Conservation (phyloP, 345 rosid genomes). For the Citrus sp. region DNA sequence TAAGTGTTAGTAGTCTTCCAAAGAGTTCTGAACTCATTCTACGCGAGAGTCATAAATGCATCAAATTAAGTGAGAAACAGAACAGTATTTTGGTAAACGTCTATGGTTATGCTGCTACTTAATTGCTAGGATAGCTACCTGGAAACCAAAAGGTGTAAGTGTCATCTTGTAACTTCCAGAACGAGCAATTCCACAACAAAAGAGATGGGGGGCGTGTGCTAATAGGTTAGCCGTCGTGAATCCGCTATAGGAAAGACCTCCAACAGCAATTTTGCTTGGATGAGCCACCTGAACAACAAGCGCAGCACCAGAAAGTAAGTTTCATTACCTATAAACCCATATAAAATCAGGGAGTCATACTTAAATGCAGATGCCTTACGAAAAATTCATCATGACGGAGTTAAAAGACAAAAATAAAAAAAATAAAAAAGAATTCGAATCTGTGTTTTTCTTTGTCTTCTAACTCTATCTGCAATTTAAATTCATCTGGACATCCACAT, state of each 20-base stretch:
- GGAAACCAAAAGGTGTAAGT: conserved; percentile 95
- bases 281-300: conserved; percentile 65
- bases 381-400: no score
- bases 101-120: not conserved
- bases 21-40: conserved; percentile 95
- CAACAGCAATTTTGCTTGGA: conserved; percentile 85
- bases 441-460: no score
- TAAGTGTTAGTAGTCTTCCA: conserved; percentile 87
- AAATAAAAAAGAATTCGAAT: no score
- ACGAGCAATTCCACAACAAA: conserved; percentile 91
- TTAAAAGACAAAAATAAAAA: no score
- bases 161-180: conserved; percentile 98
- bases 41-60: conserved; percentile 12
- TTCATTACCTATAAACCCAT: no score
- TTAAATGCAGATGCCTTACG: no score
- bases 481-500: no score
- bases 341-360: no score
- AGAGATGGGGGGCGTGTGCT: conserved; percentile 96
- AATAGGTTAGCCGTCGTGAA: conserved; percentile 97
- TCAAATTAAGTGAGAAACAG: conserved; percentile 6
- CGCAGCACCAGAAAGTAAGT: conserved; percentile 10
- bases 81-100: not conserved
- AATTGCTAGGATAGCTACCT: conserved; percentile 38
- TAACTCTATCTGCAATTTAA: no score
- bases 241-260: conserved; percentile 98